Base-by-base conservation (phyloP, 2,329 filamentous ascomycete species). In the Magnaporthales sp. region DNA sequence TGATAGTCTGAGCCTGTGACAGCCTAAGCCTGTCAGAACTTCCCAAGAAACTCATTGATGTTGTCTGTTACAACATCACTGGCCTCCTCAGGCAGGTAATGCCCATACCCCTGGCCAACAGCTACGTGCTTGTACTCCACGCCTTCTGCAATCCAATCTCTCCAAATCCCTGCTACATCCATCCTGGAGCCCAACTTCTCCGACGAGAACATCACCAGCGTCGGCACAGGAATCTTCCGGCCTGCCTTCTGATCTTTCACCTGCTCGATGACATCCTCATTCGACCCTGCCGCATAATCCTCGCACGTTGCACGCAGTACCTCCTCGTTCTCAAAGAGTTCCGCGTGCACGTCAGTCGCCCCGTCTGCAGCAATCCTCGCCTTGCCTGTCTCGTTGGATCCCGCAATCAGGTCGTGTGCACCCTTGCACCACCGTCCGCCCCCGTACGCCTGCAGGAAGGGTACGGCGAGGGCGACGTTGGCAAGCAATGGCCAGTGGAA, bases 401-500 rank as follows among this genome's bases (percentile, higher is more conserved):
- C 75, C 19, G 63, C 71, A 75, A 74, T 74, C 54, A 70, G 73
- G 29, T 67, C 70, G 30, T 83, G 74, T 63, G 72, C 72, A 6
- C 71, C 70, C 24, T 72, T 72, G 24, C 73, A 73, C 73, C 77
- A 84, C 8, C 74, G 71, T 9, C 72, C 78, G 1, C 77, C 78
- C 13, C 81, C 81, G 65, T 77, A 76, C 4, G 76, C 75, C 63
- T 73, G 70, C 64, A 84, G 79, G 72, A 83, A 76, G 11, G 75
- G 70, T 19, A 78, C 76, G 1, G 81, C 80, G 0, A 79, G 66
- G 3, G 79, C 75, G 6, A 76, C 74, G 38, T 81, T 80, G 11
- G 82, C 81, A 8, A 85, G 75, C 54, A 85, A 77, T 3, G 82
- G 76, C 82, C 82, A 84, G 73, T 84, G 82, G 71, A 79, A 83